Evolutionary conservation across 257 asterid genomes (phyloP).

Genomic region (Solanum arcanum): DNA sequence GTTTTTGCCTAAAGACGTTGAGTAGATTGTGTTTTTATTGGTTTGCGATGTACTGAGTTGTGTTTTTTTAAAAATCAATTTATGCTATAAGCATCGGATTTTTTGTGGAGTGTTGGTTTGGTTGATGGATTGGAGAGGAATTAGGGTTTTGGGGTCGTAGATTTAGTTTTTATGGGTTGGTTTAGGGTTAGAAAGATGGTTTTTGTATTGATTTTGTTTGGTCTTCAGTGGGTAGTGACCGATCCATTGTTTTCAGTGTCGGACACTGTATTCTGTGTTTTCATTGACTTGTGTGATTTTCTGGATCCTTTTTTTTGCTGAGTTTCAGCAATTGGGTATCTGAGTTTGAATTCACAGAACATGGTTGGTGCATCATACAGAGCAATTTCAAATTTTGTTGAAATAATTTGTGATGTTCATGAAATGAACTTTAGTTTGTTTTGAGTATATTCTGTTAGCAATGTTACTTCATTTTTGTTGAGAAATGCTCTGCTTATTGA

Average conservation of each 20-base stretch:
- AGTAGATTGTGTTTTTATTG: not conserved
- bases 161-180: not conserved
- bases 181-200: not conserved
- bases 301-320: not conserved
- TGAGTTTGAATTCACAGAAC: not conserved
- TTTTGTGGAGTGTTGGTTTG: not conserved
- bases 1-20: not conserved
- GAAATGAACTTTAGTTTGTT: not conserved
- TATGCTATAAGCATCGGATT: not conserved
- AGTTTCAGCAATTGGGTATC: not conserved
- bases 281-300: not conserved
- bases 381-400: not conserved
- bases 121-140: not conserved
- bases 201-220: not conserved
- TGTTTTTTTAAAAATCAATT: not conserved
- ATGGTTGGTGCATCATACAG: not conserved
- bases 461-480: not conserved
- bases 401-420: not conserved
- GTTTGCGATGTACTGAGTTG: not conserved
- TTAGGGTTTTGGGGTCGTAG: not conserved
- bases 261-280: not conserved
- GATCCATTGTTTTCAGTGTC: constrained; percentile 1
- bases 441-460: not conserved
- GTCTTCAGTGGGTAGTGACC: not conserved
- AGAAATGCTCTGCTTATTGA: not conserved